Evolutionary conservation across 23 red algal genomes (phyloP).

Genomic region (Gracilaria caudata): DNA sequence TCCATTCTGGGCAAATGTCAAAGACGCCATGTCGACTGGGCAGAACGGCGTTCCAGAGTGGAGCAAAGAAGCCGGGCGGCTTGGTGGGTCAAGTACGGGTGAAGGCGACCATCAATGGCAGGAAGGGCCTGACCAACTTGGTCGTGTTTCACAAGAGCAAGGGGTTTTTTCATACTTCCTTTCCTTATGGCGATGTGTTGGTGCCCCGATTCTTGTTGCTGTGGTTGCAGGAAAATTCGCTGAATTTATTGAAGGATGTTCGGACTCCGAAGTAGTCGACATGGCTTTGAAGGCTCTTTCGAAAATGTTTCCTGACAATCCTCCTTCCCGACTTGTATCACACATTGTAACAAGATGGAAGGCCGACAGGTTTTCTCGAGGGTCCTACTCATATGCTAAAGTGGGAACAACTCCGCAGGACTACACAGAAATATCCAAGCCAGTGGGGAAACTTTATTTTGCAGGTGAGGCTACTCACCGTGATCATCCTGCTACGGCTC

Average conservation of each 20-base stretch:
- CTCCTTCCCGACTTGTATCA: constrained; percentile 32
- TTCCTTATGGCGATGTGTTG: constrained; percentile 62
- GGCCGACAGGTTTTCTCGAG: constrained; percentile 69
- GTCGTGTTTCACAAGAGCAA: constrained; percentile 53
- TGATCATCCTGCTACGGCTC: constrained; percentile 81
- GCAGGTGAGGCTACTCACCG: constrained; percentile 90
- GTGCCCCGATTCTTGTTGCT: constrained; percentile 75
- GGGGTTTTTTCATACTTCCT: constrained; percentile 87
- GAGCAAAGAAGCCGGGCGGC: neutral
- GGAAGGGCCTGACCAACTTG: constrained; percentile 61
- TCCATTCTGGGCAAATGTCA: constrained; percentile 69
- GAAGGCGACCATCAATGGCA: neutral
- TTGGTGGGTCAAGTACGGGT: neutral
- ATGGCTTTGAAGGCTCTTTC: constrained; percentile 65
- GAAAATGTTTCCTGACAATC: constrained; percentile 61
- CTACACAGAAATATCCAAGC: constrained; percentile 67
- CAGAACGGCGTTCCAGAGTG: neutral
- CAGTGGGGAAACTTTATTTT: constrained; percentile 78
- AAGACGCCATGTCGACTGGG: neutral
- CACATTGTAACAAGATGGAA: constrained; percentile 88
- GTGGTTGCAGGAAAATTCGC: constrained; percentile 74
- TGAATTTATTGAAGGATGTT: constrained; percentile 63
- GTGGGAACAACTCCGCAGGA: constrained; percentile 75
- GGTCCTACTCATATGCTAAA: constrained; percentile 87
- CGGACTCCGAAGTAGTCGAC: constrained; percentile 64